Base-by-base conservation (phyloP, 1,139 yeast genomes). In the Suhomyces guaymorum region DNA sequence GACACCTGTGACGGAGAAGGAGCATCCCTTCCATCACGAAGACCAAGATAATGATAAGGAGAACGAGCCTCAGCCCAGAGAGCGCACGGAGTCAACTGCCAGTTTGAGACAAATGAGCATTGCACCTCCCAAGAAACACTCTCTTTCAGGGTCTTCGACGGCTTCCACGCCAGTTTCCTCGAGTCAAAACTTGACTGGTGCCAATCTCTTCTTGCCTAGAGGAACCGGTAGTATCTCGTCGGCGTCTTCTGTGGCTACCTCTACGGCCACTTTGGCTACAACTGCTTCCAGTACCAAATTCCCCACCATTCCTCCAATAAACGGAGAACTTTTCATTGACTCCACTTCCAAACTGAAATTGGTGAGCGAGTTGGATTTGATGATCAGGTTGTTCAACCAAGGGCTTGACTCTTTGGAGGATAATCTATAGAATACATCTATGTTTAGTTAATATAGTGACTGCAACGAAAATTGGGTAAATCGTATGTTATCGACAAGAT, bases 1-100 rank as follows among this genome's bases (percentile, higher is more conserved):
- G 94, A 83, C 94, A 0, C 94, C 92, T 1, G 79, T 83, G 2
- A 72, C 85, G 1, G 94, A 83, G 48, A 79, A 71, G 47, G 76
- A 53, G 20, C 43, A 44, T 22, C 28, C 32, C 2, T 43, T 48
- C n/a, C 38, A 35, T 11, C 49, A 47, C 9, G 46, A 39, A 6
- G 49, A 42, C 7, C 28, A 43, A 4, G 44, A 46, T 14, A 37
- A 38, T 11, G 51, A 47, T 6, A 47, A 43, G 9, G 50, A 45
- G 10, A 15, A 40, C 2, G 45, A 46, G 1, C 41, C 35, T 11
- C 15, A 38, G 2, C 19, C 37, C 3, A 33, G 57, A 29, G 59
- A 56, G 9, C 38, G 55, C 26, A 32, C 52, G 2, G 58, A 55
- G 19, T 47, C 59, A 1, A 31, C 43, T 1, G 22, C 38, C 1